Conservation (phyloP, 2,329 filamentous ascomycete species). For the Aspergillus melleus region DNA sequence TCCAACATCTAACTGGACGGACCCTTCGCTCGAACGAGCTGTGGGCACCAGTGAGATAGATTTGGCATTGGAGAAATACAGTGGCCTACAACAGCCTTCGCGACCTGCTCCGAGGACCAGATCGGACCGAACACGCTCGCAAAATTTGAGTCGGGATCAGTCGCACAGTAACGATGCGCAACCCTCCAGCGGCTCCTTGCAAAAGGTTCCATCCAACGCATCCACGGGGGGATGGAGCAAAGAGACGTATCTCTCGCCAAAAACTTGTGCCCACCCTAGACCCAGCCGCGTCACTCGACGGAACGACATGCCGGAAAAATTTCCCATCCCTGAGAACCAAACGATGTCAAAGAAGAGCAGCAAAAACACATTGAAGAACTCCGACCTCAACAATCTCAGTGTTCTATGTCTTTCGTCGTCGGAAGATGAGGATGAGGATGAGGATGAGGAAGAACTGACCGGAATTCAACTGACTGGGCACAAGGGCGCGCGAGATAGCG, state of each 20-base stretch:
- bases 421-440: slow-evolving; percentile 46
- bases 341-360: slow-evolving; percentile 39
- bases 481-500: slow-evolving; percentile 37
- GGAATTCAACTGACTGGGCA: slow-evolving; percentile 13
- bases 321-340: slow-evolving; percentile 12
- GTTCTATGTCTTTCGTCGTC: slow-evolving; percentile 52
- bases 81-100: slow-evolving; percentile 19
- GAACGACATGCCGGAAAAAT: slow-evolving; percentile 14
- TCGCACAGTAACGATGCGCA: slow-evolving; percentile 18
- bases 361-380: slow-evolving; percentile 37
- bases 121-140: slow-evolving; percentile 27
- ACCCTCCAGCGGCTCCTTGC: slow-evolving; percentile 17
- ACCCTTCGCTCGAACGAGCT: slow-evolving; percentile 29
- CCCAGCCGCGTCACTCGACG: slow-evolving; percentile 20
- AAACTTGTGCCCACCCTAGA: slow-evolving; percentile 13
- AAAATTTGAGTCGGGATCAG: slow-evolving; percentile 25
- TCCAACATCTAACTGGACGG: slow-evolving; percentile 23
- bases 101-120: slow-evolving; percentile 13
- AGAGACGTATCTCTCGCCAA: slow-evolving; percentile 27
- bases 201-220: slow-evolving; percentile 22
- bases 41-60: slow-evolving; percentile 37
- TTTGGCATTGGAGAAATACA: slow-evolving; percentile 31
- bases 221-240: slow-evolving; percentile 27
- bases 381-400: slow-evolving; percentile 47
- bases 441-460: slow-evolving; percentile 29